Conservation (phyloP, 805 yeast species). For the Kuraishia hungarica region DNA sequence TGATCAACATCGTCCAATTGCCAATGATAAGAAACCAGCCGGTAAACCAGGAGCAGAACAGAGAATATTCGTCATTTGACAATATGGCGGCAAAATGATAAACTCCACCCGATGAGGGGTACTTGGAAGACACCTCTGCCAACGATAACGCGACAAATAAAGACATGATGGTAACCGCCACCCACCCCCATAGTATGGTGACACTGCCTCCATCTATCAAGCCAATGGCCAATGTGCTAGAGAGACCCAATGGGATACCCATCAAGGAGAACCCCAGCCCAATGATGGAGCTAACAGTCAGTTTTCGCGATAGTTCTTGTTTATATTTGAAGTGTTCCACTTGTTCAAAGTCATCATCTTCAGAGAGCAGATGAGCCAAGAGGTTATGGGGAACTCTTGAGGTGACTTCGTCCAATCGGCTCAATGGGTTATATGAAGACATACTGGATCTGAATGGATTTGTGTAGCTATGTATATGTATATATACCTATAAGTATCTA, state of each 20-base stretch:
- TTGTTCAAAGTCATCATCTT: conserved; percentile 42
- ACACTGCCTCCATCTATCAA: conserved; percentile 71
- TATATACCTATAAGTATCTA: no score
- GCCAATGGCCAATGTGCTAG: conserved; percentile 65
- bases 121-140: conserved; percentile 71
- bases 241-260: conserved; percentile 77
- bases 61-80: conserved; percentile 48
- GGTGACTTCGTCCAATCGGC: neutral
- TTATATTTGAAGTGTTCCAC: conserved; percentile 70
- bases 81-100: conserved; percentile 72
- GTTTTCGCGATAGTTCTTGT: conserved; percentile 59
- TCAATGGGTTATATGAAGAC: neutral
- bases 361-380: conserved; percentile 10
- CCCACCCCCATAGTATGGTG: conserved; percentile 70
- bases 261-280: conserved; percentile 75
- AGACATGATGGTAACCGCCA: conserved; percentile 55
- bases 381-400: neutral
- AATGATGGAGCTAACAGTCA: conserved; percentile 61
- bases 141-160: conserved; percentile 60
- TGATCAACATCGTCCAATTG: conserved; percentile 69
- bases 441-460: no score
- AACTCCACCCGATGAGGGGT: conserved; percentile 69
- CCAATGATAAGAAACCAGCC: conserved; percentile 73
- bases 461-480: no score
- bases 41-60: conserved; percentile 62